A percentile compares a stretch with the other conserved stretches of the same genome.
phyloP scores from a whole-genome alignment of 441 rosid genomes.

The Adansonia rubrostipa region DNA sequence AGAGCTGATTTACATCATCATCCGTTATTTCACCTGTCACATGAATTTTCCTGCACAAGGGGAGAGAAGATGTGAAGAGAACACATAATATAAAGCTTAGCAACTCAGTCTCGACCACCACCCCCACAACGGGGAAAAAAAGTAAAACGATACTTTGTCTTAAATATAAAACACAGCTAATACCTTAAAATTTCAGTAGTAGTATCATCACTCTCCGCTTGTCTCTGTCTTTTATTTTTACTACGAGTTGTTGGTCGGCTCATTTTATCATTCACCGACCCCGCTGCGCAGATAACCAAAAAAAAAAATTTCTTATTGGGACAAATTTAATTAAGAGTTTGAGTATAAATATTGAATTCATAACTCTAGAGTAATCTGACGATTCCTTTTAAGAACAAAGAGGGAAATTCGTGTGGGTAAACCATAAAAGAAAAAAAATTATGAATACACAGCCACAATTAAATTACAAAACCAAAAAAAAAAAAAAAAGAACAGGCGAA shows the following conservation, averaged over 20 bases:
- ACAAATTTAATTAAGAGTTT: background rate
- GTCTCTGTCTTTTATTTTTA: constrained; percentile 75
- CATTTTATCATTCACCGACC: constrained; percentile 45
- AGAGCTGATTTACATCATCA: constrained; percentile 70
- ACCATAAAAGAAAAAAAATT: too few relatives aligned
- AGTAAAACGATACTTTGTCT: background rate
- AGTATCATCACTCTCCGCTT: constrained; percentile 51
- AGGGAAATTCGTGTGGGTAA: too few relatives aligned
- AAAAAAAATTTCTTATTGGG: too few relatives aligned
- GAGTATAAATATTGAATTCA: background rate
- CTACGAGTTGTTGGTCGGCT: constrained; percentile 84
- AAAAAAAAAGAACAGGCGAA: too few relatives aligned
- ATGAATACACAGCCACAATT: too few relatives aligned
- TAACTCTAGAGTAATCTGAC: too few relatives aligned
- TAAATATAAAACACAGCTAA: background rate
- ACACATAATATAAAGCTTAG: background rate
- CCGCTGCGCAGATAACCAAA: background rate
- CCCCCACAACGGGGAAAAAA: background rate
- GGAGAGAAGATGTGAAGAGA: constrained; percentile 17
- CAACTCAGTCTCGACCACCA: background rate
- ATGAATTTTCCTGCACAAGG: constrained; percentile 72
- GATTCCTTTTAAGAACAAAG: too few relatives aligned
- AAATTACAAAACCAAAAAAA: too few relatives aligned
- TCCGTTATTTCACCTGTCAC: constrained; percentile 61
- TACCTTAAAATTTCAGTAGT: constrained; percentile 81